Percentiles rank a stretch among this genome's conserved stretches.
Conservation (phyloP, 148 eudicot genomes). For the Oxyria digyna region DNA sequence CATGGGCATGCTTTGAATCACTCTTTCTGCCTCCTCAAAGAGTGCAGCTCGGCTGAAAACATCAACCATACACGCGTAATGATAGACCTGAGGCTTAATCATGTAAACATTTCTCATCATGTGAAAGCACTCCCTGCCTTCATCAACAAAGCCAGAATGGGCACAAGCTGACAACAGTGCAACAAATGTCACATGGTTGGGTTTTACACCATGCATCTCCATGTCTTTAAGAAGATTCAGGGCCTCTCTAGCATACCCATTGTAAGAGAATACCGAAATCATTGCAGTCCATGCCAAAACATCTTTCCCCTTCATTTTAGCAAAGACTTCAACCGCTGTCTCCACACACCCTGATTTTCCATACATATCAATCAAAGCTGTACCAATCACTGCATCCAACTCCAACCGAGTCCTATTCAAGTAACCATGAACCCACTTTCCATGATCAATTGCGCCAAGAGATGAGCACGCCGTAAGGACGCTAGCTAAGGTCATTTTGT, state of each 20-base stretch:
- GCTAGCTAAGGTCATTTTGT: slow-evolving; percentile 57
- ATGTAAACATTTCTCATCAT: slow-evolving; percentile 32
- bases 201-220: slow-evolving; percentile 40
- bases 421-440: slow-evolving; percentile 50
- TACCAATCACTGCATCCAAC: slow-evolving; percentile 55
- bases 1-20: slow-evolving; percentile 51
- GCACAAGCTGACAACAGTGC: slow-evolving; percentile 73
- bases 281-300: slow-evolving; percentile 80
- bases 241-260: slow-evolving; percentile 56
- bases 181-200: slow-evolving; percentile 61
- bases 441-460: slow-evolving; percentile 56
- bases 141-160: slow-evolving; percentile 58
- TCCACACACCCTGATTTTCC: slow-evolving; percentile 66
- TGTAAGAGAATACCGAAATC: slow-evolving; percentile 55
- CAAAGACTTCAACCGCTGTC: slow-evolving; percentile 44
- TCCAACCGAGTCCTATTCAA: slow-evolving; percentile 44
- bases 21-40: slow-evolving; percentile 51
- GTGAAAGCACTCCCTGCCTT: slow-evolving; percentile 47
- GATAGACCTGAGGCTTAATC: slow-evolving; percentile 51
- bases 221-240: slow-evolving; percentile 41
- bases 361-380: slow-evolving; percentile 75
- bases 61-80: slow-evolving; percentile 72
- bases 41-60: slow-evolving; percentile 60
- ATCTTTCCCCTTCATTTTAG: slow-evolving; percentile 42
- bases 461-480: slow-evolving; percentile 71